phyloP scores from a whole-genome alignment of 2,329 filamentous ascomycete genomes.

The Hypoxylon sp. region DNA sequence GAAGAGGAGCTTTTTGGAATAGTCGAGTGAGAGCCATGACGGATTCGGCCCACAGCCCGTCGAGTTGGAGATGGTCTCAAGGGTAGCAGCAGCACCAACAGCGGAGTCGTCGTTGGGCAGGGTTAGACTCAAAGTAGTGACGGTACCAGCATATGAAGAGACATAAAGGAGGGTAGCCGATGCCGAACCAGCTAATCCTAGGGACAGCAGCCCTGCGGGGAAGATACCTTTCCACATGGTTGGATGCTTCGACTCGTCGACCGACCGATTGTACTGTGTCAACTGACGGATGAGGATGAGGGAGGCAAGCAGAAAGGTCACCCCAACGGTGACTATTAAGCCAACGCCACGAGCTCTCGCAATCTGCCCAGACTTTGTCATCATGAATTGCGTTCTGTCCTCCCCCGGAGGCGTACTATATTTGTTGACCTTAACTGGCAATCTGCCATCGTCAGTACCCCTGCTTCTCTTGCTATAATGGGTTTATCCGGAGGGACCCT shows the following conservation, averaged over 20 bases:
- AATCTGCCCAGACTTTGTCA: constrained; percentile 34
- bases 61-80: constrained; percentile 61
- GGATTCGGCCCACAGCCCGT: constrained; percentile 68
- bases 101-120: constrained; percentile 46
- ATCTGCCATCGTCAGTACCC: constrained; percentile 35
- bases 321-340: constrained; percentile 40
- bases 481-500: constrained; percentile 47
- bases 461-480: constrained; percentile 29
- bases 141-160: constrained; percentile 63
- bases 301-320: constrained; percentile 40
- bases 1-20: constrained; percentile 65
- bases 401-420: constrained; percentile 26
- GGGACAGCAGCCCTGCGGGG: constrained; percentile 50
- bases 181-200: constrained; percentile 52
- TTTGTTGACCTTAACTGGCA: constrained; percentile 32
- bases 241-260: constrained; percentile 39
- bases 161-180: constrained; percentile 62
- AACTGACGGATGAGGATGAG: constrained; percentile 39
- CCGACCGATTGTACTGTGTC: constrained; percentile 40
- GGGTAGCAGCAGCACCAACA: constrained; percentile 51
- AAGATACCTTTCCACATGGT: constrained; percentile 51
- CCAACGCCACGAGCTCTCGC: constrained; percentile 34
- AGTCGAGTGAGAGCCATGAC: constrained; percentile 73
- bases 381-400: constrained; percentile 30
- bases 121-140: constrained; percentile 65